Conservation (phyloP, 805 yeast genomes). For the Kluyveromyces lactis region DNA sequence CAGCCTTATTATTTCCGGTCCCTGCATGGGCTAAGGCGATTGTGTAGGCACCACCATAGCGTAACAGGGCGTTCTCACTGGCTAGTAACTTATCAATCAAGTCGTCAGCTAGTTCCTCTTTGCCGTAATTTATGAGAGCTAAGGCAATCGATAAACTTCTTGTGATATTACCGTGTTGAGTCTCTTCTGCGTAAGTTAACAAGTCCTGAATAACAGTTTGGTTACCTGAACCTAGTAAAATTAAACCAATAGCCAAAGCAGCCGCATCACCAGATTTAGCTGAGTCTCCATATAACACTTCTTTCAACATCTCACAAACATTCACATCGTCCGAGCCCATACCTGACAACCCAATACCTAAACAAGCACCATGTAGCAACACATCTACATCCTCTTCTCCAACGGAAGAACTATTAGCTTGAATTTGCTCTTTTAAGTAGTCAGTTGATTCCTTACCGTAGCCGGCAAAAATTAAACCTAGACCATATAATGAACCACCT, state of each 20-base stretch:
- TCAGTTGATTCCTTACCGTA: constrained; percentile 84
- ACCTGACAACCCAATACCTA: constrained; percentile 94
- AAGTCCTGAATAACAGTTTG: constrained; percentile 64
- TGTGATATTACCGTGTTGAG: constrained; percentile 90
- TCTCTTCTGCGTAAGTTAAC: constrained; percentile 86
- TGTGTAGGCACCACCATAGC: constrained; percentile 95
- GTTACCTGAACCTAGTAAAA: constrained; percentile 86
- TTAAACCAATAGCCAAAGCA: constrained; percentile 91
- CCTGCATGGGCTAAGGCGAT: constrained; percentile 96
- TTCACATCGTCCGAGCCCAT: constrained; percentile 78
- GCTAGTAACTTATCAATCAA: constrained; percentile 56
- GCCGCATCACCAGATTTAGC: constrained; percentile 96
- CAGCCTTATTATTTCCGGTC: constrained; percentile 83
- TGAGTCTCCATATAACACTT: constrained; percentile 78
- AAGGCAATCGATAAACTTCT: constrained; percentile 90
- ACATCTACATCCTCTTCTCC: constrained; percentile 70
- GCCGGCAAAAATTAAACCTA: constrained; percentile 92
- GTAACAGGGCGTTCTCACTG: constrained; percentile 73
- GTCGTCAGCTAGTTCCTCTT: constrained; percentile 70
- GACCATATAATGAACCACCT: constrained; percentile 91
- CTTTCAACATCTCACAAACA: constrained; percentile 74
- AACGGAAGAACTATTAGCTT: constrained; percentile 50
- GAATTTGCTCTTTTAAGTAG: constrained; percentile 64
- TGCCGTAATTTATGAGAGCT: constrained; percentile 79
- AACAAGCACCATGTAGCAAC: constrained; percentile 87